Conservation (phyloP, 2,329 filamentous ascomycete genomes). For the Phialocephala sp. region DNA sequence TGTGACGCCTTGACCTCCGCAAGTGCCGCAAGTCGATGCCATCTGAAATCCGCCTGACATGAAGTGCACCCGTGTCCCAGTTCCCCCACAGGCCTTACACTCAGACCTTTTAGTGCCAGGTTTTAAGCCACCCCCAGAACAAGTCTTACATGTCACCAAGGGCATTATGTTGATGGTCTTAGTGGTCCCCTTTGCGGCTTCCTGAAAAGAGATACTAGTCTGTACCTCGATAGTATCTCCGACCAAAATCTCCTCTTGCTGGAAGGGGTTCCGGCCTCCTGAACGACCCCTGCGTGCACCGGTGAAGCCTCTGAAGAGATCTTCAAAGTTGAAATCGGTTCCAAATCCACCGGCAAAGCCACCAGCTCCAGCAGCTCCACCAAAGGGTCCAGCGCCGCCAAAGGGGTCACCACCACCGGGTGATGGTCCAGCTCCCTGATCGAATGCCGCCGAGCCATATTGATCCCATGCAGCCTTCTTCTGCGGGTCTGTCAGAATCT, state of each 20-base stretch:
- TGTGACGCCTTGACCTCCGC: slow-evolving; percentile 77
- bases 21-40: slow-evolving; percentile 84
- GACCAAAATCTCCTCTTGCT: slow-evolving; percentile 78
- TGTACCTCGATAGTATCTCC: slow-evolving; percentile 97
- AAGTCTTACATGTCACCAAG: slow-evolving; percentile 80
- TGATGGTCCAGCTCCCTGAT: slow-evolving; percentile 67
- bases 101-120: slow-evolving; percentile 72
- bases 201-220: slow-evolving; percentile 91
- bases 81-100: slow-evolving; percentile 84
- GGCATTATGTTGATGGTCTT: slow-evolving; percentile 91
- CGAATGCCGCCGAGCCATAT: slow-evolving; percentile 86
- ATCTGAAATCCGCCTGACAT: slow-evolving; percentile 96
- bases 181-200: slow-evolving; percentile 87
- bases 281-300: slow-evolving; percentile 56
- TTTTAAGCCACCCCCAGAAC: slow-evolving; percentile 84
- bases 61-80: slow-evolving; percentile 84
- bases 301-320: slow-evolving; percentile 85
- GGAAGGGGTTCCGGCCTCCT: slow-evolving; percentile 70
- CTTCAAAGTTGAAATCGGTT: slow-evolving; percentile 90
- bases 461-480: slow-evolving; percentile 93
- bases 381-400: slow-evolving; percentile 39
- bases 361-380: slow-evolving; percentile 64
- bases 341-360: slow-evolving; percentile 65
- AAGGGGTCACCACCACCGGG: slow-evolving; percentile 54
- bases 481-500: slow-evolving; percentile 88